These are phyloP conservation scores for Fusarium transvaalense DNA, from an alignment of 2,329 filamentous ascomycete species.

Conservation along the genomic window DNA sequence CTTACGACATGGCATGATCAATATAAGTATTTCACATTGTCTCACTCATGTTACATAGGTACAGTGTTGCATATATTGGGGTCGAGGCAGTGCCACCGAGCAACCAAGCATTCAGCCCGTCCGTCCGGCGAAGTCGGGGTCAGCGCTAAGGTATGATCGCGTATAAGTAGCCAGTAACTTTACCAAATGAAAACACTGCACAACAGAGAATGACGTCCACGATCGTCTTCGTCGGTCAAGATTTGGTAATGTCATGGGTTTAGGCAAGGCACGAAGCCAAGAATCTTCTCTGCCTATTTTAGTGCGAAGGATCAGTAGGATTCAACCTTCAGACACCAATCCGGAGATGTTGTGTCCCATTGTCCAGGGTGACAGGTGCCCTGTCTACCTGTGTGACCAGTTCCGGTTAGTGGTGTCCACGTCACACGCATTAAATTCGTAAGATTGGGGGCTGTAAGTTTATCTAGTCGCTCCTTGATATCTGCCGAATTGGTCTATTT, in stretches of 20 bases:
- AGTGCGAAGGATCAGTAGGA: not conserved
- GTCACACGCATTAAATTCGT: not conserved
- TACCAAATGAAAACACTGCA: not conserved
- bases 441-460: conserved; percentile 1
- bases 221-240: not conserved
- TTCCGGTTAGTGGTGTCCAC: not conserved
- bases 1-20: not conserved
- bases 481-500: not conserved
- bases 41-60: not conserved
- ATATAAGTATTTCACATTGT: not conserved
- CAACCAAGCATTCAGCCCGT: conserved; percentile 24
- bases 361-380: not conserved
- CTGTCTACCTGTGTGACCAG: not conserved
- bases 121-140: conserved; percentile 4
- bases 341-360: not conserved
- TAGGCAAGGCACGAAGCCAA: not conserved
- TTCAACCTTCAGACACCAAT: not conserved
- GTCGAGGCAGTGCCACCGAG: conserved; percentile 2
- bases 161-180: conserved; percentile 1
- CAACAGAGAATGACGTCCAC: conserved; percentile 7
- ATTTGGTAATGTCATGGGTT: not conserved
- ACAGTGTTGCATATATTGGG: not conserved
- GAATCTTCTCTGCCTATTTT: not conserved
- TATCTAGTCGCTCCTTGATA: conserved; percentile 21
- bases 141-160: conserved; percentile 23